These are phyloP conservation scores for Penicillium salamii DNA, from an alignment of 495 filamentous ascomycete species.

Conservation along the genomic window DNA sequence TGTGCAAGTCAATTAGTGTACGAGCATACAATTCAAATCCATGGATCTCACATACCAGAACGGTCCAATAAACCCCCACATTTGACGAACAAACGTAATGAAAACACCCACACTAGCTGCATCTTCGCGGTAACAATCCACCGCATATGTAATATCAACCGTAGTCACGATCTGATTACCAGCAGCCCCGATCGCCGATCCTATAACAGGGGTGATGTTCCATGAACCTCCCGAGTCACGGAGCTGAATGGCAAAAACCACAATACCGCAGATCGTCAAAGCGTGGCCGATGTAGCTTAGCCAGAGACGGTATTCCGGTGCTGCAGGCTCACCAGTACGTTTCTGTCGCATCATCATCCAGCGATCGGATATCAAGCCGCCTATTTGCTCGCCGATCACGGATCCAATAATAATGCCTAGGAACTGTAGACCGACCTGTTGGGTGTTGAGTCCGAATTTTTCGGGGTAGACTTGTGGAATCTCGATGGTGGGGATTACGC, in stretches of 20 bases:
- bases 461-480: conserved; percentile 49
- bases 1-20: conserved; percentile 11
- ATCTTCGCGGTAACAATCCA: conserved; percentile 51
- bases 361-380: conserved; percentile 46
- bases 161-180: conserved; percentile 60
- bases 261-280: conserved; percentile 46
- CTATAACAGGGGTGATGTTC: conserved; percentile 51
- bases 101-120: conserved; percentile 54
- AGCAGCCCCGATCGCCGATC: conserved; percentile 46
- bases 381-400: conserved; percentile 55
- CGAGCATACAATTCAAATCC: background rate
- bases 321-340: conserved; percentile 19
- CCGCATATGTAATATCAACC: conserved; percentile 53
- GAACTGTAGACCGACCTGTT: conserved; percentile 55
- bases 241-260: conserved; percentile 49
- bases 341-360: conserved; percentile 44
- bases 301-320: conserved; percentile 52
- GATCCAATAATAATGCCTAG: conserved; percentile 53
- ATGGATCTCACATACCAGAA: conserved; percentile 58
- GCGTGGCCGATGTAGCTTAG: conserved; percentile 49
- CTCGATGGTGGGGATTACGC: conserved; percentile 49
- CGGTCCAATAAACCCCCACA: conserved; percentile 58
- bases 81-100: conserved; percentile 52
- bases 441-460: conserved; percentile 51
- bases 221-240: conserved; percentile 40